These are phyloP conservation scores for Trichoderma hamatum DNA, from an alignment of 2,329 filamentous ascomycete genomes.

Conservation along the genomic window DNA sequence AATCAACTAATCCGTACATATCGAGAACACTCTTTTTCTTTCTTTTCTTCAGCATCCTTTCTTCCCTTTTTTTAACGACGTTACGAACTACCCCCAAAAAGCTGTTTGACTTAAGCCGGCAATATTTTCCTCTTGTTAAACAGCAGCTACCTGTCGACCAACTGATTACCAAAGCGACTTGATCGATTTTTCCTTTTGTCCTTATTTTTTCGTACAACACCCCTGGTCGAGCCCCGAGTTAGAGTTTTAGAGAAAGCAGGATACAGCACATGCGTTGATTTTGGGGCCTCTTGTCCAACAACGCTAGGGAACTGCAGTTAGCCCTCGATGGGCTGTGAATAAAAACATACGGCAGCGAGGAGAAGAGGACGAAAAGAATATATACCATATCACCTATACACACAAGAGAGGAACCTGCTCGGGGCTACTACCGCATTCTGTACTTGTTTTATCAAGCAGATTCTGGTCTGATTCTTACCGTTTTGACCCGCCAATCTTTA, in stretches of 20 bases:
- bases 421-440: conserved; percentile 18
- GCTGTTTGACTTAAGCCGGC: conserved; percentile 21
- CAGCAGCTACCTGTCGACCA: conserved; percentile 20
- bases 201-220: conserved; percentile 2
- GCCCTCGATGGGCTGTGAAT: background rate
- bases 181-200: conserved; percentile 17
- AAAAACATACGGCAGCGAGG: background rate
- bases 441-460: conserved; percentile 26
- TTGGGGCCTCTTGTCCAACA: background rate
- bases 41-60: conserved; percentile 7
- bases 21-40: conserved; percentile 10
- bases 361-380: background rate
- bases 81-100: conserved; percentile 26
- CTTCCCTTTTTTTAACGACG: conserved; percentile 22
- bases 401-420: conserved; percentile 12
- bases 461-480: background rate
- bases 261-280: background rate
- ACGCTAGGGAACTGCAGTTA: background rate
- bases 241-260: conserved; percentile 13
- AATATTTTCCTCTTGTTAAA: conserved; percentile 16
- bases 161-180: conserved; percentile 26
- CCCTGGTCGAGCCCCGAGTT: conserved; percentile 24
- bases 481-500: conserved; percentile 19
- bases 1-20: conserved; percentile 26
- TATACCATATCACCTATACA: background rate